phyloP scores from a whole-genome alignment of 805 yeast genomes.

The Geotrichum ghanense region DNA sequence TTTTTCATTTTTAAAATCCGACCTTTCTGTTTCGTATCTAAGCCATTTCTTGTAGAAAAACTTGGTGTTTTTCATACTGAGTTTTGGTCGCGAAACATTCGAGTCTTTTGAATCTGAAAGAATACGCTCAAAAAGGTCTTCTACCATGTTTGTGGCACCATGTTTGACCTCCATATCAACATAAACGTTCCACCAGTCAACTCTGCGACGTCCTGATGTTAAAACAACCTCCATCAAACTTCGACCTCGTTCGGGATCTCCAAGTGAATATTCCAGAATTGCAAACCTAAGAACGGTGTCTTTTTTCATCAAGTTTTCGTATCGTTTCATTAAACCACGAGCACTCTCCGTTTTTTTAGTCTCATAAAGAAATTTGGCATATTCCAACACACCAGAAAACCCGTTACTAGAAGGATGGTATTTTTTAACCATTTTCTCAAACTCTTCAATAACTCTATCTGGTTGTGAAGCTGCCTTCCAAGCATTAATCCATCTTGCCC shows the following conservation, averaged over 20 bases:
- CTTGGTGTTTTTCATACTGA: conserved; percentile 82
- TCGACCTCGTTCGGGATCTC: conserved; percentile 91
- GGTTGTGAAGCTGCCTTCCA: conserved; percentile 62
- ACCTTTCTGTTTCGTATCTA: conserved; percentile 56
- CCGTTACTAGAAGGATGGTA: conserved; percentile 48
- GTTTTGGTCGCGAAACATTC: conserved; percentile 33
- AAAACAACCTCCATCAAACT: conserved; percentile 87
- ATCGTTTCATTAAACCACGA: conserved; percentile 61
- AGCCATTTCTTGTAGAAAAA: conserved; percentile 93
- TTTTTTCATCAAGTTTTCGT: conserved; percentile 61
- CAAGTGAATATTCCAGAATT: conserved; percentile 73
- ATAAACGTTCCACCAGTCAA: conserved; percentile 92
- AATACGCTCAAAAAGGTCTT: conserved; percentile 75
- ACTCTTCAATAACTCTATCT: conserved; percentile 59
- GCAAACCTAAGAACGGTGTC: conserved; percentile 71
- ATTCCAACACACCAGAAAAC: conserved; percentile 68
- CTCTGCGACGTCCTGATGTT: conserved; percentile 81
- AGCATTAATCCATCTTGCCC: conserved; percentile 67
- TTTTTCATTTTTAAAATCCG: conserved; percentile 44
- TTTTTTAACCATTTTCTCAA: conserved; percentile 59
- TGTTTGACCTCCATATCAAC: conserved; percentile 83
- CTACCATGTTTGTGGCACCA: conserved; percentile 53
- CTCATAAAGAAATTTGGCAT: conserved; percentile 64
- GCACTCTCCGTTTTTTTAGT: conserved; percentile 38
- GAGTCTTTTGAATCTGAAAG: conserved; percentile 17